Conservation (phyloP, 2,329 filamentous ascomycete species). For the Thelonectria olida region DNA sequence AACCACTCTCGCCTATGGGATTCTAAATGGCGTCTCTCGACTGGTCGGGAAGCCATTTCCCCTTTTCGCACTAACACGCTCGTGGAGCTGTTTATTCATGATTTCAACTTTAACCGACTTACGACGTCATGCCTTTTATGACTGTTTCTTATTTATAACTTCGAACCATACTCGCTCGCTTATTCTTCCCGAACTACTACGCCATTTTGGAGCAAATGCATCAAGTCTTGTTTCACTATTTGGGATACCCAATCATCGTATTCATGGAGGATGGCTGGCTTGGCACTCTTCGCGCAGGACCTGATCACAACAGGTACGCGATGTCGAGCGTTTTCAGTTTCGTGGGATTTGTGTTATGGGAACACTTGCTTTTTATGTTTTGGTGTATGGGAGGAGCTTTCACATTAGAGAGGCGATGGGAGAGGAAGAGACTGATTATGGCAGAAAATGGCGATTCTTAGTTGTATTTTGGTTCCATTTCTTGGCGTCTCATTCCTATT, state of each 20-base stretch:
- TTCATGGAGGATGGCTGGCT: slow-evolving; percentile 28
- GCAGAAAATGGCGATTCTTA: slow-evolving; percentile 7
- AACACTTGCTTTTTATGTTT: slow-evolving; percentile 8
- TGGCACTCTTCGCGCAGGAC: slow-evolving; percentile 12
- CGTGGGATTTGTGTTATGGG: slow-evolving; percentile 8
- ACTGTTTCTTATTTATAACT: slow-evolving; percentile 33
- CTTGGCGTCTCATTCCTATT: slow-evolving; percentile 41
- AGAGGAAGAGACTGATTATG: not conserved
- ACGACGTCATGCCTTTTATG: slow-evolving; percentile 49
- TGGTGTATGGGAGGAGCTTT: not conserved
- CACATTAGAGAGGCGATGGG: not conserved
- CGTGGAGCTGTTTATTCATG: slow-evolving; percentile 26
- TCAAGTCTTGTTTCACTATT: slow-evolving; percentile 28
- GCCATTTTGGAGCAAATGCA: slow-evolving; percentile 23
- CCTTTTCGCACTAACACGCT: slow-evolving; percentile 16
- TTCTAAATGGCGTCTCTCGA: slow-evolving; percentile 50
- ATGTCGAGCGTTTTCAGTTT: slow-evolving; percentile 26
- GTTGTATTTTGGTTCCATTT: slow-evolving; percentile 17
- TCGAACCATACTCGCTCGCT: slow-evolving; percentile 14
- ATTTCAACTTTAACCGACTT: slow-evolving; percentile 35
- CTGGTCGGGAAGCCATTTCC: slow-evolving; percentile 3
- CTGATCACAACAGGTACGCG: slow-evolving; percentile 14
- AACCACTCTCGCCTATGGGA: slow-evolving; percentile 70
- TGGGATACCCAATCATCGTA: slow-evolving; percentile 37
- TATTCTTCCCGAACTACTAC: slow-evolving; percentile 16